Evolutionary conservation across 2,329 filamentous ascomycete genomes (phyloP).

Genomic region (Amesomyces nigricolor): DNA sequence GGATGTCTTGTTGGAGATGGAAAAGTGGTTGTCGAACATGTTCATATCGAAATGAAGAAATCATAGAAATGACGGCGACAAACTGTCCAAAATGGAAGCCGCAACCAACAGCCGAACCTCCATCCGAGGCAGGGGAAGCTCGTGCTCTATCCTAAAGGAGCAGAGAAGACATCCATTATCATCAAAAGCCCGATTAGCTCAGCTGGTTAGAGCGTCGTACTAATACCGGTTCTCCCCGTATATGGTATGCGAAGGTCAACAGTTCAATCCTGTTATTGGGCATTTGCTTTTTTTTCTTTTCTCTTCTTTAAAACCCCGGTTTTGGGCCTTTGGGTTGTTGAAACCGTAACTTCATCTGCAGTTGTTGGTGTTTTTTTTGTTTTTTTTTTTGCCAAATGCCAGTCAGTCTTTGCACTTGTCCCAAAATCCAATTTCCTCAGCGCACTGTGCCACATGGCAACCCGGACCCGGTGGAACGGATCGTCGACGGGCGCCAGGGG

Average conservation of each 20-base stretch:
- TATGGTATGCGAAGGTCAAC: constrained; percentile 28
- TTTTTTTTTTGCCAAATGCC: neutral
- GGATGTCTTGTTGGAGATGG: neutral
- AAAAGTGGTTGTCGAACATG: neutral
- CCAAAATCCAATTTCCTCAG: neutral
- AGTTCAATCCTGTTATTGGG: constrained; percentile 29
- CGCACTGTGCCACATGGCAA: neutral
- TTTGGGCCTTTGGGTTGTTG: neutral
- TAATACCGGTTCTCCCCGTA: constrained; percentile 22
- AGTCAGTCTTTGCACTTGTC: too few relatives aligned
- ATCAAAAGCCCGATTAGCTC: constrained; percentile 25
- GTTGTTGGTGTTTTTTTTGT: neutral
- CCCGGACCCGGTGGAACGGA: neutral
- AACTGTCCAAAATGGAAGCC: neutral
- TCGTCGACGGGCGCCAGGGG: neutral
- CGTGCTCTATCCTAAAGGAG: neutral
- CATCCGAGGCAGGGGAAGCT: neutral
- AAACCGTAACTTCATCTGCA: neutral
- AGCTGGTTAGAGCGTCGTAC: constrained; percentile 29
- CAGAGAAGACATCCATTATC: neutral
- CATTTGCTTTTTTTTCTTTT: constrained; percentile 16
- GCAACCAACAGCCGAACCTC: neutral
- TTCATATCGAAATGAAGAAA: too few relatives aligned
- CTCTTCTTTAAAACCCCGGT: too few relatives aligned
- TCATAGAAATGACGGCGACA: too few relatives aligned